These are phyloP conservation scores for Nicotiana rustica DNA, from an alignment of 305 asterid genomes.

Conservation along the genomic window DNA sequence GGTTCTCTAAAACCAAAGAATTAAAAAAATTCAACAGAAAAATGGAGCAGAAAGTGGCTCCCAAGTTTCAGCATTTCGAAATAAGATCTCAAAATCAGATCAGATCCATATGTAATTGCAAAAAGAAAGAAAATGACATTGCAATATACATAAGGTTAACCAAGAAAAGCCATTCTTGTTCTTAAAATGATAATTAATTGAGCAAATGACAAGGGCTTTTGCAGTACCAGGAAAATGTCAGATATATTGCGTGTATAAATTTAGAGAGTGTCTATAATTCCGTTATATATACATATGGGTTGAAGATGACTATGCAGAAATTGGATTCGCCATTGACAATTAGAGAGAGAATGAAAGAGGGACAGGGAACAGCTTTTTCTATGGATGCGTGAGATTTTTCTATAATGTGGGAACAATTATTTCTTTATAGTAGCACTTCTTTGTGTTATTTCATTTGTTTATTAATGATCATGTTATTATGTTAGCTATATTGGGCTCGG, in stretches of 20 bases:
- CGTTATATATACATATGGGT: neutral
- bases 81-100: constrained; percentile 49
- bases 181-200: neutral
- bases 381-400: neutral
- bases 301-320: constrained; percentile 48
- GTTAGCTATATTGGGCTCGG: too few relatives aligned
- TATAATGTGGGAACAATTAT: constrained; percentile 45
- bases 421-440: too few relatives aligned
- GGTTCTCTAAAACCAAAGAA: neutral
- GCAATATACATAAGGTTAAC: neutral
- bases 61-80: neutral
- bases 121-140: constrained; percentile 9
- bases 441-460: too few relatives aligned
- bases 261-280: neutral
- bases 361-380: constrained; percentile 53
- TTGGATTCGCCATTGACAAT: constrained; percentile 66
- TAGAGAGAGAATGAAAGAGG: constrained; percentile 36
- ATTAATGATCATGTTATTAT: too few relatives aligned
- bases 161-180: too few relatives aligned
- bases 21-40: neutral
- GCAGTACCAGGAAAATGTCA: neutral
- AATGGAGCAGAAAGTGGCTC: neutral
- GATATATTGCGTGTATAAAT: neutral
- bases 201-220: neutral
- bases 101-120: constrained; percentile 52